Base-by-base conservation (phyloP, 108 stramenopile genomes). In the Cyclostephanos invisitatus region DNA sequence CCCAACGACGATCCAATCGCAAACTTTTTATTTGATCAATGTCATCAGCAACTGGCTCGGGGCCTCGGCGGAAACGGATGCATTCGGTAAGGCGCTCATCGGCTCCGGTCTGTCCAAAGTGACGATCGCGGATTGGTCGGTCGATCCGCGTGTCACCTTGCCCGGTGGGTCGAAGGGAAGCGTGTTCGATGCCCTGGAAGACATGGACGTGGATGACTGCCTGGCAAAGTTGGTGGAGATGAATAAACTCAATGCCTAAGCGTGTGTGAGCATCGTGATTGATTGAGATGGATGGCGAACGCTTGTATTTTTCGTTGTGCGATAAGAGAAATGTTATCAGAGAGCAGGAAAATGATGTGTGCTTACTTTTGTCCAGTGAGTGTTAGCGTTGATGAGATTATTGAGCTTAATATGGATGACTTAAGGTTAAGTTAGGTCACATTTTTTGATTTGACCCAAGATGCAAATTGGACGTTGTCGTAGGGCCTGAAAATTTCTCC, bases 141-240 rank as follows among this genome's bases (percentile, higher is more conserved):
- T 88, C 11, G 96, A 97, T 76, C 92, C 96, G 37, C 88, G 82
- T 60, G 83, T 95, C 27, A 82, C 76, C 47, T 67, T 83, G 22
- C 75, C 80, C 17, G 91, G 87, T 28, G 85, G 92, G 35, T 61
- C 70, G 40, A 87, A 77, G 58, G 89, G 89, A 64, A 87, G 89
- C 69, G 73, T 94, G 27, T 94, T 97, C 72, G 96, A 97, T 87
- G 83, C 86, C 2, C 67, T 95, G 63, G 96, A 97, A 69, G 93
- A 97, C 75, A 78, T 91, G 84, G 88, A 97, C 80, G 89, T 82
- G 37, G 85, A 70, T 3, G 91, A 89, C n/a, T 93, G 92, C 61
- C 55, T 94, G 29, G 75, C 67, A 2, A 92, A 89, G 62, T 58
- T 94, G 51, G 70, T 84, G 12, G 82, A 83, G 51, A 58, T 94